Evolutionary conservation across 108 stramenopile species (phyloP).

Genomic region (Cyclostephanos tholiformis): DNA sequence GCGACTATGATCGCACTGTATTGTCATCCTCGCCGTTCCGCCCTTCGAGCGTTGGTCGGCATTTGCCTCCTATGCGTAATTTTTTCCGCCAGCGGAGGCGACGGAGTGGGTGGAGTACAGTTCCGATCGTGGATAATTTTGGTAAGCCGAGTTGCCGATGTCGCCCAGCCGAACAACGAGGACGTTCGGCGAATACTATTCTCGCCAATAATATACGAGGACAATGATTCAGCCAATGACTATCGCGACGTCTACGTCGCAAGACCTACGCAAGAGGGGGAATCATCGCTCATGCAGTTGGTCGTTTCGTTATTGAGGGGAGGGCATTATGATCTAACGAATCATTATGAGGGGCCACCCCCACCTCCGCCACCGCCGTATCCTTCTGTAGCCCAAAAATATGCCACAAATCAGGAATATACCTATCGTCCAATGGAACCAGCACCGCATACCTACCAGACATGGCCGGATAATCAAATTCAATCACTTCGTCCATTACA

Average conservation of each 20-base stretch:
- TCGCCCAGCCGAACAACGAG: neutral
- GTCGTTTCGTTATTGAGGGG: conserved; percentile 4
- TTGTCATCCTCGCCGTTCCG: neutral
- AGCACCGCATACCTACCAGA: neutral
- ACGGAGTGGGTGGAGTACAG: neutral
- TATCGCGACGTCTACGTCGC: neutral
- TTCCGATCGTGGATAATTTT: neutral
- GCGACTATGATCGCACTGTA: neutral
- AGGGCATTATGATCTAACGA: conserved; percentile 11
- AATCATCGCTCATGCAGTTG: neutral
- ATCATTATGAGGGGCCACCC: neutral
- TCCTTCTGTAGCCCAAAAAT: no score
- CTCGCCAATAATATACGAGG: neutral
- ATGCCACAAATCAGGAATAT: neutral
- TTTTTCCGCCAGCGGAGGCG: neutral
- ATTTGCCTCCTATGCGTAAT: neutral
- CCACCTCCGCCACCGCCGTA: conserved; percentile 3
- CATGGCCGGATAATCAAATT: neutral
- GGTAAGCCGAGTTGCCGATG: no score
- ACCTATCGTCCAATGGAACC: neutral
- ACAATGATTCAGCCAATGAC: neutral
- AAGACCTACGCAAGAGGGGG: neutral
- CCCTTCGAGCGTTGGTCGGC: neutral
- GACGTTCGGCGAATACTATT: neutral
- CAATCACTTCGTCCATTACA: neutral